Conservation (phyloP, 2,329 filamentous ascomycete species). For the Seiridium cupressi region DNA sequence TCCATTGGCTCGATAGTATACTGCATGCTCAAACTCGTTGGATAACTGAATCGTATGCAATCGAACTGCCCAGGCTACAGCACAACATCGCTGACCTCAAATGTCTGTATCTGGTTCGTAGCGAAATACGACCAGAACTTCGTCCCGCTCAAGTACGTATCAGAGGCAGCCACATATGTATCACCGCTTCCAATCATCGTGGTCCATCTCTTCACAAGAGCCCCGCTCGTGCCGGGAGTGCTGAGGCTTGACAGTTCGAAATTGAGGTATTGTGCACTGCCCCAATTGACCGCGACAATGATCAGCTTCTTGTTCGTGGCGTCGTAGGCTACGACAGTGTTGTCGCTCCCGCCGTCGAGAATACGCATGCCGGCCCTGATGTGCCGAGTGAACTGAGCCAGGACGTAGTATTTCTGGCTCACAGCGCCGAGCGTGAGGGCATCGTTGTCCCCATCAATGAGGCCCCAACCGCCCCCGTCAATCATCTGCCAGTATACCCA, state of each 20-base stretch:
- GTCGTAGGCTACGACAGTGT: constrained; percentile 38
- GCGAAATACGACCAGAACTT: constrained; percentile 36
- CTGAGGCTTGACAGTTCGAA: constrained; percentile 36
- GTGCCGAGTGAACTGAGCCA: constrained; percentile 41
- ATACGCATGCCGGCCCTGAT: constrained; percentile 39
- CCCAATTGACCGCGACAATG: constrained; percentile 31
- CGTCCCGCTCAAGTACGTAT: constrained; percentile 29
- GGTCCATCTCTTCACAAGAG: constrained; percentile 32
- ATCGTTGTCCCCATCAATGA: constrained; percentile 38
- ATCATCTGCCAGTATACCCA: constrained; percentile 42
- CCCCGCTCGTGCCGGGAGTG: constrained; percentile 25
- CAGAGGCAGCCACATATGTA: constrained; percentile 28
- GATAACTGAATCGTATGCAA: too few species aligned
- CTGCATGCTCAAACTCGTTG: too few species aligned
- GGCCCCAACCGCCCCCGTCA: constrained; percentile 38
- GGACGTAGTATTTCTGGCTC: constrained; percentile 37
- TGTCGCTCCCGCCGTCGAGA: constrained; percentile 31
- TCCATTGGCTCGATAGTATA: too few species aligned
- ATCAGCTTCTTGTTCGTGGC: constrained; percentile 18
- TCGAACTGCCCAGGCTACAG: neutral
- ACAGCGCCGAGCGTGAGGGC: constrained; percentile 24
- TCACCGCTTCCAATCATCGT: constrained; percentile 33
- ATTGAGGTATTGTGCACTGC: constrained; percentile 31
- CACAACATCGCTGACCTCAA: constrained; percentile 26
- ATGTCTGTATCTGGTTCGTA: constrained; percentile 33